Evolutionary conservation across 129 eudicot species (phyloP), one percentile per base, ranked within the genome.

Genomic region (Tagetes patula): DNA sequence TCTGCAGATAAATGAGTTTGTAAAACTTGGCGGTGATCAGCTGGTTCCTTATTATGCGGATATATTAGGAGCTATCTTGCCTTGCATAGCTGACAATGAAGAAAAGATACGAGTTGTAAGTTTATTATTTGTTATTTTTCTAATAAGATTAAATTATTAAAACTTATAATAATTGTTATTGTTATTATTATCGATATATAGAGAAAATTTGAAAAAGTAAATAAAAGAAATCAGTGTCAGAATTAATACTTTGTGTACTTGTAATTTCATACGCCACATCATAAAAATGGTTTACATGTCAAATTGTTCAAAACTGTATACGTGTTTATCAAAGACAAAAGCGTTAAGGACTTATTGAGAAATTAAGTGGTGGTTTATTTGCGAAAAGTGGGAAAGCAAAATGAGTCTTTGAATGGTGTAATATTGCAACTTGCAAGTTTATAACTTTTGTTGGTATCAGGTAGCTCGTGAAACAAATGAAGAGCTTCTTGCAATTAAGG

Each of bases 11-110:
- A 85, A 89, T 61, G 98, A 94, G 92, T 89, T 93, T 81, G 96
- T 93, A 42, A 93, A 90, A 81, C 96, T 93, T 73, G 96, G 98
- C 34, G 98, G 98, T 67, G 96, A 93, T 79, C 98, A 93, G 69
- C 86, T 93, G 65, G 91, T 93, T 81, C 96, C 98, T 50, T 87
- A 94, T 82, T 94, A 94, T 84, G 97, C 98, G 49, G 97, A 84
- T 88, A 94, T 94, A 64, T 80, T 94, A 67, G 97, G 98, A 71
- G 96, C 98, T 66, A 94, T 90, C 77, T 81, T 94, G 69, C 97
- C 98, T 63, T 94, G 96, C 83, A 94, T 94, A 75, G 89, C 98
- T 39, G 98, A 94, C 78, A 86, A 86, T 72, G 98, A 90, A 90
- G 98, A 94, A 79, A 94, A 83, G 79, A 94, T 90, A 76, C 84